Base-by-base conservation (phyloP, 2,329 filamentous ascomycete genomes). In the Tolypocladium guangdongense region DNA sequence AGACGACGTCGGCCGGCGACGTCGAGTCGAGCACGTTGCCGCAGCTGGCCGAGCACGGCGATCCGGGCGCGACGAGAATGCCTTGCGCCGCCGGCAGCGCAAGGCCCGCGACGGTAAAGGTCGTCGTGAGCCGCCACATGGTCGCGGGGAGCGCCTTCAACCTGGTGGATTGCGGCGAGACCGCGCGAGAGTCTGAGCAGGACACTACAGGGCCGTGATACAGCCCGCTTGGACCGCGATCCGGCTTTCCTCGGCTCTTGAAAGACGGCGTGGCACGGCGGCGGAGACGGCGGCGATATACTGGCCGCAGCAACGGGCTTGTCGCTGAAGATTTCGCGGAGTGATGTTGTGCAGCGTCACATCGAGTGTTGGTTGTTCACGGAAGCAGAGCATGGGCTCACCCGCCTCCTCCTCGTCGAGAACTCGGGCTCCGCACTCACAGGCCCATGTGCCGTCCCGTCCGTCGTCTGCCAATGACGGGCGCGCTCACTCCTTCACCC, bases 21-120 rank as follows among this genome's bases (percentile, higher is more conserved):
- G 78, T 81, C 6, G 67, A 59, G 14, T 69, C 65, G 38, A 78
- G 69, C 5, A 77, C 73, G 54, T 82, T 83, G 62, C 80, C 80
- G 63, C 80, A 83, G 36, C 71, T 65, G 30, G 66, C 64, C 37
- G 67, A 64, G 65, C 80, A 83, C 18, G 75, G 72, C 24, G 80
- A 83, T 36, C 67, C 66, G 0, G 69, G 59, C 0, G 75, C 66
- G 45, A 77, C 75, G 35, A 77, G 63, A 27, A 82, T 60, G 7
- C 67, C 64, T 18, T 50, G 56, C 12, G 54, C 60, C 10, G 52
- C 57, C n/a, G 58, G 58, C 49, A 63, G 50, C 36, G 57, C 30
- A 18, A 52, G 33, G 7, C n/a, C 14, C 18, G n/a, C 18, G 7
- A 32, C 4, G 4, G 10, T n/a, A 14, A 6, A 52, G 24, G 5